These are phyloP conservation scores for Penstemon barbatus DNA, from an alignment of 257 asterid genomes.

Conservation along the genomic window DNA sequence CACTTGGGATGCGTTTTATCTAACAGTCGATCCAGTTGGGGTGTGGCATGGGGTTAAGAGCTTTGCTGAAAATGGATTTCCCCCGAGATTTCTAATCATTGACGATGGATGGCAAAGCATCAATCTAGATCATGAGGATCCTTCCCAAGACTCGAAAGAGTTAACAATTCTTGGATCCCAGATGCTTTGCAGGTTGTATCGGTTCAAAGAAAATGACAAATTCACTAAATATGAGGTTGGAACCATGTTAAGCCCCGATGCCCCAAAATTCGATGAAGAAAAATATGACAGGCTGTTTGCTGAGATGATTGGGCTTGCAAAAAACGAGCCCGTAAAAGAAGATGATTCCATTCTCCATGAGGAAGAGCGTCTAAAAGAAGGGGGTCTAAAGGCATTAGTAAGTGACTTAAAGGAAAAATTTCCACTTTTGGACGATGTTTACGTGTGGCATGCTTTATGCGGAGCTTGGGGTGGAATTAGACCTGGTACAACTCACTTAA, in stretches of 20 bases:
- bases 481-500: slow-evolving; percentile 41
- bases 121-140: slow-evolving; percentile 47
- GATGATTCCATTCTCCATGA: slow-evolving; percentile 32
- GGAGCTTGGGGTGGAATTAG: slow-evolving; percentile 58
- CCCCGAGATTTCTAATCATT: slow-evolving; percentile 41
- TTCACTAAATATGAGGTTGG: slow-evolving; percentile 41
- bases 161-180: slow-evolving; percentile 37
- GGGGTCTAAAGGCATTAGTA: slow-evolving; percentile 41
- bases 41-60: slow-evolving; percentile 46
- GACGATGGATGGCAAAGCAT: slow-evolving; percentile 62
- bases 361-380: slow-evolving; percentile 22
- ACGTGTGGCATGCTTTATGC: slow-evolving; percentile 54
- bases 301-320: slow-evolving; percentile 36
- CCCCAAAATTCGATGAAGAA: slow-evolving; percentile 38
- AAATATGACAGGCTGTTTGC: slow-evolving; percentile 35
- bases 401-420: slow-evolving; percentile 39
- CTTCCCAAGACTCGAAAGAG: slow-evolving; percentile 35
- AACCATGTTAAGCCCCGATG: slow-evolving; percentile 32
- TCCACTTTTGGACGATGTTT: slow-evolving; percentile 40
- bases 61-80: slow-evolving; percentile 31
- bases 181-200: slow-evolving; percentile 44
- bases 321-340: slow-evolving; percentile 28
- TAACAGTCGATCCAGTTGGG: slow-evolving; percentile 45
- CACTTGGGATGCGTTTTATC: not conserved
- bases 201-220: slow-evolving; percentile 44